phyloP scores from a whole-genome alignment of 2,329 filamentous ascomycete species.

The Daldinia sp. region DNA sequence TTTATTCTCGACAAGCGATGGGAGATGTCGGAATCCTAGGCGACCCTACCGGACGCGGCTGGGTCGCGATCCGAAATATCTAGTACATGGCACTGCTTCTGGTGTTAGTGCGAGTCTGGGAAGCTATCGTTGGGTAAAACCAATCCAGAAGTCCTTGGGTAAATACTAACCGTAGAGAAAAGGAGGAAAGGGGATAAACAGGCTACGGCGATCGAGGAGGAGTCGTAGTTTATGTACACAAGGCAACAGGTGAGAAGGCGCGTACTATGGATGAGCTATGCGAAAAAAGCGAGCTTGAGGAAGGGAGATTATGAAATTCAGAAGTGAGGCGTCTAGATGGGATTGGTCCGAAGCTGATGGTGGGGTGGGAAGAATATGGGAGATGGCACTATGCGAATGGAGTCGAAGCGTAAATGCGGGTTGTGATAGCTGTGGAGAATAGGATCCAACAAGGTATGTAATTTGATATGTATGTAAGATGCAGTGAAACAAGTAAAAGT shows the following conservation, averaged over 20 bases:
- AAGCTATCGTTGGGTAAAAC: conserved; percentile 20
- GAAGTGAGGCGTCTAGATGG: conserved; percentile 51
- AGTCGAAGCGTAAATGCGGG: conserved; percentile 22
- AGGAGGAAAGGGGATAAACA: conserved; percentile 14
- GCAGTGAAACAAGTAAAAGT: conserved; percentile 31
- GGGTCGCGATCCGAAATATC: conserved; percentile 50
- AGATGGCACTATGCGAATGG: conserved; percentile 26
- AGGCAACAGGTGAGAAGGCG: conserved; percentile 33
- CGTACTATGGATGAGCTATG: conserved; percentile 41
- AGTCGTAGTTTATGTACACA: conserved; percentile 44
- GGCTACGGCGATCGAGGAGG: conserved; percentile 8
- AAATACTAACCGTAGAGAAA: conserved; percentile 47
- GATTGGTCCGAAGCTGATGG: conserved; percentile 47
- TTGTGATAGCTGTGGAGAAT: conserved; percentile 40
- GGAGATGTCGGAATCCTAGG: conserved; percentile 42
- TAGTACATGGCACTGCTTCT: conserved; percentile 56
- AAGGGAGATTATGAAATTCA: conserved; percentile 45
- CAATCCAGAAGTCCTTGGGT: conserved; percentile 37
- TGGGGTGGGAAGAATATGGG: conserved; percentile 38
- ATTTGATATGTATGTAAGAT: conserved; percentile 27
- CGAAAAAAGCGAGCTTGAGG: conserved; percentile 42
- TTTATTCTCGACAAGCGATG: conserved; percentile 46
- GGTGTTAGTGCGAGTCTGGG: conserved; percentile 46
- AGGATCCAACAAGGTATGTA: conserved; percentile 14
- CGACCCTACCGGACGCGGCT: conserved; percentile 50